These are phyloP conservation scores for Boletus fagicola DNA, from an alignment of 768 basidiomycete species.

Conservation along the genomic window DNA sequence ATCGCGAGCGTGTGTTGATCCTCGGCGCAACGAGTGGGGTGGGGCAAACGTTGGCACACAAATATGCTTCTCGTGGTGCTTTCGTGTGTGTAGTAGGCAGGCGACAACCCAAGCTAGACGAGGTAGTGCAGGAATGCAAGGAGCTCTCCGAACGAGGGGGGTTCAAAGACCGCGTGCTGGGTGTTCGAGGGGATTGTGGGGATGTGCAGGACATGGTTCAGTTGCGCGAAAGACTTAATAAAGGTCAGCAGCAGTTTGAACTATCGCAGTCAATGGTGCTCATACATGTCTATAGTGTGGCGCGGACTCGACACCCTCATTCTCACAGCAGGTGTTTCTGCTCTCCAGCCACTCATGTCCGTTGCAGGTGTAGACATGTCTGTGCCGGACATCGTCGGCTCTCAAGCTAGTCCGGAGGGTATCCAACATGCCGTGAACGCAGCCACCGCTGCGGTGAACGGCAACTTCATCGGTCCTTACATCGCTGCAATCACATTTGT, in stretches of 20 bases:
- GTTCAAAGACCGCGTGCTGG: conserved; percentile 40
- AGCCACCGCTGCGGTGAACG: conserved; percentile 52
- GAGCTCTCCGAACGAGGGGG: conserved; percentile 20
- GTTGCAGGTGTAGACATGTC: conserved; percentile 55
- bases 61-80: conserved; percentile 76
- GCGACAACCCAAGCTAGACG: conserved; percentile 49
- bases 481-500: conserved; percentile 72
- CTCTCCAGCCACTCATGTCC: conserved; percentile 71
- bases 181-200: conserved; percentile 61
- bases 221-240: conserved; percentile 50
- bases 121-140: conserved; percentile 61
- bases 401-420: conserved; percentile 49
- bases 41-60: conserved; percentile 64
- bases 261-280: not conserved
- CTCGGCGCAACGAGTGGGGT: conserved; percentile 85
- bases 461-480: conserved; percentile 71
- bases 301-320: conserved; percentile 78
- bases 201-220: conserved; percentile 64
- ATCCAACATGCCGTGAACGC: conserved; percentile 58
- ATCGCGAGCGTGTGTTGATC: conserved; percentile 70
- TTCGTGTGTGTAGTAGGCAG: conserved; percentile 73
- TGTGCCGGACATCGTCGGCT: conserved; percentile 28
- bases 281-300: conserved; percentile 55
- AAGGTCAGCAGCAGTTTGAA: conserved; percentile 39
- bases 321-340: conserved; percentile 81